Evolutionary conservation across 148 eudicot species (phyloP).

Genomic region (Dysphania ambrosioides): DNA sequence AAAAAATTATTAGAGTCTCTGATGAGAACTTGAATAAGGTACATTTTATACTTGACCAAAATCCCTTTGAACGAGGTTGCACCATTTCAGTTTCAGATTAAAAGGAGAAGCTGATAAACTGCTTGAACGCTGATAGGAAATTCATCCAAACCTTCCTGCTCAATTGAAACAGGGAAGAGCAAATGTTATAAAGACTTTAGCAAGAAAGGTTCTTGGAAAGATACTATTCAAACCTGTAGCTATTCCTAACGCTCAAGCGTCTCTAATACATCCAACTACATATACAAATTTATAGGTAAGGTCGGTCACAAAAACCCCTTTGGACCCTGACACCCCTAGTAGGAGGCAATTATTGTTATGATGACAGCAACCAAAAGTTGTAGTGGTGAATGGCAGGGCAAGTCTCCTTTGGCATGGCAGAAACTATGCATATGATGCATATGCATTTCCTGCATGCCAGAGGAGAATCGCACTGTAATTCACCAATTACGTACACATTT

Average conservation of each 20-base stretch:
- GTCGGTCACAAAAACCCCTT: too few relatives aligned
- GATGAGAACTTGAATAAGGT: neutral
- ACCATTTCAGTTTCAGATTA: neutral
- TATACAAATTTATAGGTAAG: too few relatives aligned
- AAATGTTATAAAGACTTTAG: too few relatives aligned
- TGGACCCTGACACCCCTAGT: too few relatives aligned
- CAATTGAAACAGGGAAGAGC: neutral
- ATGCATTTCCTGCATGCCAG: constrained; percentile 5
- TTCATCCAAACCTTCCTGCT: neutral
- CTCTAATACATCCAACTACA: too few relatives aligned
- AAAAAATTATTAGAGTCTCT: neutral
- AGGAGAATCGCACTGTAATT: constrained; percentile 31
- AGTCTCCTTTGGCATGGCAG: constrained; percentile 28
- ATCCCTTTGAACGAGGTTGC: too few relatives aligned
- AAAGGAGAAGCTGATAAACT: neutral
- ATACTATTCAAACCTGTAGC: neutral
- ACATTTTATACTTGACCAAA: too few relatives aligned
- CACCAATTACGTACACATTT: constrained; percentile 1
- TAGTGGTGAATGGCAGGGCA: constrained; percentile 30
- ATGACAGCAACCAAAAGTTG: neutral
- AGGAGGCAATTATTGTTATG: too few relatives aligned
- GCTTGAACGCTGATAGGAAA: neutral
- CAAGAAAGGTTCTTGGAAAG: neutral
- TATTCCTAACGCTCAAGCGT: too few relatives aligned
- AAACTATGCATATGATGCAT: constrained; percentile 7